A percentile compares a stretch with the other conserved stretches of the same genome.
Evolutionary conservation across 2,329 filamentous ascomycete species (phyloP).

Genomic region (Didymosphaeria variabile): DNA sequence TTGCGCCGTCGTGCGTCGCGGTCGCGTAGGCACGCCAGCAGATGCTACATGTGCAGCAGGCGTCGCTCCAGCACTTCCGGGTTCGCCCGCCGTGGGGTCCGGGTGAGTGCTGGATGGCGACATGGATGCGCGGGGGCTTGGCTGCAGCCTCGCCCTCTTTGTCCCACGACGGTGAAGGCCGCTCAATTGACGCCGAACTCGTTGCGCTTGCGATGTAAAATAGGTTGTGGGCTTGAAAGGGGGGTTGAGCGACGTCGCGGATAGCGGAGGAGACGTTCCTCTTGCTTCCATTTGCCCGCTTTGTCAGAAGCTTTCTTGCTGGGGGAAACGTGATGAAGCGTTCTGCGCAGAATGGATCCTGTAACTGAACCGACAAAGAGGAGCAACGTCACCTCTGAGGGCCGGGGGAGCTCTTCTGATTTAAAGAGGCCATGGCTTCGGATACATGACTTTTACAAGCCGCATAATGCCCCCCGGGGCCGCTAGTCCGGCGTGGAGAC

Average conservation of each 20-base stretch:
- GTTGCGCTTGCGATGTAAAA: conserved; percentile 30
- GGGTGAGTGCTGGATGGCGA: conserved; percentile 31
- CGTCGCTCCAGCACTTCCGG: conserved; percentile 29
- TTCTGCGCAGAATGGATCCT: conserved; percentile 51
- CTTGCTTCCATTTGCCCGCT: conserved; percentile 51
- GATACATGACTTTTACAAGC: background rate
- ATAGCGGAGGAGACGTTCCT: conserved; percentile 29
- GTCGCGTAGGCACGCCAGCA: conserved; percentile 30
- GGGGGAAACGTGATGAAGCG: conserved; percentile 46
- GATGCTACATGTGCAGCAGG: conserved; percentile 15
- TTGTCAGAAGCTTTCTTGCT: conserved; percentile 38
- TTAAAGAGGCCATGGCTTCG: conserved; percentile 7
- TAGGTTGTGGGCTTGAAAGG: conserved; percentile 27
- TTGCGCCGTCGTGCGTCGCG: conserved; percentile 42
- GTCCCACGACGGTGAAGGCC: conserved; percentile 29
- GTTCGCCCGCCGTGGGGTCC: conserved; percentile 45
- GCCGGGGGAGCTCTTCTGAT: background rate
- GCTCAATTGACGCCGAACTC: conserved; percentile 29
- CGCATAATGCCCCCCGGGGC: background rate
- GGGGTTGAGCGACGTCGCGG: conserved; percentile 29
- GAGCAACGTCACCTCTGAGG: conserved; percentile 13
- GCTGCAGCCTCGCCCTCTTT: conserved; percentile 49
- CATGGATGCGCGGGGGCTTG: conserved; percentile 45
- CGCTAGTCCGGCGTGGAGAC: conserved; percentile 9
- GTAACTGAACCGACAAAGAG: conserved; percentile 26